phyloP scores from a whole-genome alignment of 2,329 filamentous ascomycete species.

The Clarireedia paspali region DNA sequence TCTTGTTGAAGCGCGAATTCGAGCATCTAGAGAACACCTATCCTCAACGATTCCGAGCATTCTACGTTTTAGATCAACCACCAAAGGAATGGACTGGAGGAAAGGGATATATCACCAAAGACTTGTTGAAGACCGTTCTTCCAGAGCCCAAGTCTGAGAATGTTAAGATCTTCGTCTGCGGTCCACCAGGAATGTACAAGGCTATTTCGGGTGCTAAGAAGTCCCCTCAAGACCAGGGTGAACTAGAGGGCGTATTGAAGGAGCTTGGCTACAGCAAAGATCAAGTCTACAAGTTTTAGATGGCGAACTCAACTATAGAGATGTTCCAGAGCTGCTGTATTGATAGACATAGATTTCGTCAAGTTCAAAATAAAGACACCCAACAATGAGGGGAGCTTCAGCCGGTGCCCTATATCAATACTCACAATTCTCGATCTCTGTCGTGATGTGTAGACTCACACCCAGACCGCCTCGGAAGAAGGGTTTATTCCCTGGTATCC shows the following conservation, averaged over 20 bases:
- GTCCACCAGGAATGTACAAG: conserved; percentile 88
- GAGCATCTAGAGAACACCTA: conserved; percentile 87
- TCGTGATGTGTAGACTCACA: no score
- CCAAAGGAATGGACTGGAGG: conserved; percentile 69
- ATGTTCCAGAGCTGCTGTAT: background rate
- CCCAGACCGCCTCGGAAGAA: no score
- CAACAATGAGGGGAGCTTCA: no score
- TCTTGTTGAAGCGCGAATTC: conserved; percentile 81
- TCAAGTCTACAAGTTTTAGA: conserved; percentile 92
- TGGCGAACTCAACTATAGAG: background rate
- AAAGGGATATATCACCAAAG: conserved; percentile 80
- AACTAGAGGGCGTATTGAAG: conserved; percentile 69
- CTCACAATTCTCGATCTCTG: no score
- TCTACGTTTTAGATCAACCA: conserved; percentile 85
- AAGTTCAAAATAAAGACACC: no score
- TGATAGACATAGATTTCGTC: conserved; percentile 3
- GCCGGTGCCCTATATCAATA: no score
- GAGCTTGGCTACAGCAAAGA: conserved; percentile 80
- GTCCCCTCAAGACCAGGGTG: conserved; percentile 89
- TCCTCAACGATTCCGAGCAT: conserved; percentile 89
- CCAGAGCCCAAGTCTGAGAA: conserved; percentile 88
- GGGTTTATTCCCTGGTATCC: no score
- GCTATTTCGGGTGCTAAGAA: conserved; percentile 84
- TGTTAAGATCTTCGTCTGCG: conserved; percentile 95
- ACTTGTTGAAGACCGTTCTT: conserved; percentile 87